Conservation (phyloP, 2,329 filamentous ascomycete species). For the Clarireedia monteithiana region DNA sequence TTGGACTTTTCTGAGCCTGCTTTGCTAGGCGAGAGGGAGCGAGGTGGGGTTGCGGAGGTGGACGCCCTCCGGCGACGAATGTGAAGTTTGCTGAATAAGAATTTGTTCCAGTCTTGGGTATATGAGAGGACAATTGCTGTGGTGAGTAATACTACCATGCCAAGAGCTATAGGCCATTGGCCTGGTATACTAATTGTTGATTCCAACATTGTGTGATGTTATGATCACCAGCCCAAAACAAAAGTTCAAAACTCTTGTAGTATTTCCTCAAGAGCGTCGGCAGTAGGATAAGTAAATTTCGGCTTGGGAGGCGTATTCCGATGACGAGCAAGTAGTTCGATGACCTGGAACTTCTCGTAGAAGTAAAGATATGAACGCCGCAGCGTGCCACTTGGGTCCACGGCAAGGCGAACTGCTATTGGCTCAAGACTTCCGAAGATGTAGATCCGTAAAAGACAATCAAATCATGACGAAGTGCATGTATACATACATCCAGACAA, state of each 20-base stretch:
- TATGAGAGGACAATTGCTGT: constrained; percentile 14
- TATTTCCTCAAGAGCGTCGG: too few species aligned
- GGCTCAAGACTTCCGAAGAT: too few species aligned
- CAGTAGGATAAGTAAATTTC: too few species aligned
- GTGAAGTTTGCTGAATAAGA: constrained; percentile 18
- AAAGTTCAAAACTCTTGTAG: neutral
- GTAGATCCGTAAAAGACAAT: too few species aligned
- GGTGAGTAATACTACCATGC: constrained; percentile 18
- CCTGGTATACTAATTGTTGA: constrained; percentile 10
- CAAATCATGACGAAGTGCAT: too few species aligned
- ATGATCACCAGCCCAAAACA: neutral
- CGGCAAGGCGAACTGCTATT: too few species aligned
- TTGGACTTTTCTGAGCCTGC: neutral
- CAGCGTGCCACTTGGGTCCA: too few species aligned
- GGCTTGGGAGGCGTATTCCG: too few species aligned
- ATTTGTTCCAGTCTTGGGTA: constrained; percentile 21
- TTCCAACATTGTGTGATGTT: neutral
- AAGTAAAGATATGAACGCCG: too few species aligned
- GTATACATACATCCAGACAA: neutral
- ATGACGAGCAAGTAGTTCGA: too few species aligned
- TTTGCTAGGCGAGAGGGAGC: constrained; percentile 24
- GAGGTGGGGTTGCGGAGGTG: constrained; percentile 26
- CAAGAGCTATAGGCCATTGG: constrained; percentile 24
- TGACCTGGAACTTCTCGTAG: too few species aligned
- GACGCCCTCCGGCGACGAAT: constrained; percentile 25